These are phyloP conservation scores for Aspergillus carbonarius DNA, from an alignment of 2,329 filamentous ascomycete genomes.

Conservation along the genomic window DNA sequence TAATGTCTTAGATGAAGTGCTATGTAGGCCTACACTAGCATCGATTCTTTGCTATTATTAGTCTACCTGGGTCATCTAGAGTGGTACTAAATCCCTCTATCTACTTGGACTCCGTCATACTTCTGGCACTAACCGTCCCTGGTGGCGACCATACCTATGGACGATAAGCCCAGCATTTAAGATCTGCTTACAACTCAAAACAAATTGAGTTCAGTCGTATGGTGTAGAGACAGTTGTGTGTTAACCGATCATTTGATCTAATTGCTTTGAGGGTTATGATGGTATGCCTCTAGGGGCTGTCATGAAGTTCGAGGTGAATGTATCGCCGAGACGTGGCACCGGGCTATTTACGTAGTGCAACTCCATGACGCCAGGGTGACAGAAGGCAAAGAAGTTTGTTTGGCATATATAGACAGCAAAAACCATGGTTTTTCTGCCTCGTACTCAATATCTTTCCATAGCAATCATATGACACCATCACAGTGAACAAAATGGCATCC, in stretches of 20 bases:
- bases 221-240: no score
- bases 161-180: background rate
- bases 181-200: no score
- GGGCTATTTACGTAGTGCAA: constrained; percentile 9
- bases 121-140: background rate
- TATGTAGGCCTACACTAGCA: no score
- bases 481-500: constrained; percentile 19
- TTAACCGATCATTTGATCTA: background rate
- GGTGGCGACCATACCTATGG: background rate
- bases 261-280: background rate
- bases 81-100: background rate
- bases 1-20: background rate
- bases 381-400: background rate
- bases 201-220: no score
- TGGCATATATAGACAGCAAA: background rate
- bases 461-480: background rate
- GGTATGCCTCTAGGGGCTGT: no score
- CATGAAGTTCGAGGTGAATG: background rate
- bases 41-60: background rate
- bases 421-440: background rate
- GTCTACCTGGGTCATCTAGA: background rate
- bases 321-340: background rate
- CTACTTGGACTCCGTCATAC: background rate
- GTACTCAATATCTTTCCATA: background rate
- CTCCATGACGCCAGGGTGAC: constrained; percentile 30